phyloP scores from a whole-genome alignment of 345 rosid genomes.

The Boechera divaricarpa region DNA sequence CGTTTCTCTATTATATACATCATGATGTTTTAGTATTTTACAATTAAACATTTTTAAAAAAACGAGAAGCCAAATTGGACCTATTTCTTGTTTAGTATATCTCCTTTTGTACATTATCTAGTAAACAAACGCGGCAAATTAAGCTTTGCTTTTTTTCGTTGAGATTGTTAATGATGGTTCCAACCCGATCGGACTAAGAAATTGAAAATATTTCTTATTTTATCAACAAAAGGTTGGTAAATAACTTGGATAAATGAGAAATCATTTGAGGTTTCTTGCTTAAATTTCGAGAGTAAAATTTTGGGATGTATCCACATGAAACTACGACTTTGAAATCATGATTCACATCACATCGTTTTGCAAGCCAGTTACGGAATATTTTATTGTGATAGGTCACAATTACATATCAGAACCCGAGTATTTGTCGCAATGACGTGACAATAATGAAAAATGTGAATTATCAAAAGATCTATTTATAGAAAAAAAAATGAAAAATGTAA shows the following conservation, averaged over 20 bases:
- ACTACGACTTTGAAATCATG: neutral
- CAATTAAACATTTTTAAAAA: constrained; percentile 6
- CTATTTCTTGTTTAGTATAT: neutral
- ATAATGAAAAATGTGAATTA: constrained; percentile 7
- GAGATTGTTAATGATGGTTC: neutral
- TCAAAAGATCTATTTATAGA: neutral
- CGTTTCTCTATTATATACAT: constrained; percentile 35
- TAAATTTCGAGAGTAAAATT: neutral
- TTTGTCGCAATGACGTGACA: neutral
- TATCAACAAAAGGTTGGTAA: neutral
- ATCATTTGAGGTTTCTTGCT: neutral
- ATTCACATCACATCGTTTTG: neutral
- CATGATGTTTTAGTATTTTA: constrained; percentile 35
- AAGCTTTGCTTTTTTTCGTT: neutral
- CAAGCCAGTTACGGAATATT: neutral
- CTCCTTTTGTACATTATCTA: neutral
- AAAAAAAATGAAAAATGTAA: neutral
- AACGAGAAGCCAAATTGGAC: neutral
- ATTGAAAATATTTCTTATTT: neutral
- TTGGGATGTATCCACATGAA: neutral
- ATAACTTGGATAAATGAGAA: neutral
- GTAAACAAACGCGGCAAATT: neutral
- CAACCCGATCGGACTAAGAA: neutral
- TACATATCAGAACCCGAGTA: neutral
- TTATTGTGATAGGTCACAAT: neutral